Evolutionary conservation across 495 filamentous ascomycete species (phyloP).

Genomic region (Neurospora intermedia): DNA sequence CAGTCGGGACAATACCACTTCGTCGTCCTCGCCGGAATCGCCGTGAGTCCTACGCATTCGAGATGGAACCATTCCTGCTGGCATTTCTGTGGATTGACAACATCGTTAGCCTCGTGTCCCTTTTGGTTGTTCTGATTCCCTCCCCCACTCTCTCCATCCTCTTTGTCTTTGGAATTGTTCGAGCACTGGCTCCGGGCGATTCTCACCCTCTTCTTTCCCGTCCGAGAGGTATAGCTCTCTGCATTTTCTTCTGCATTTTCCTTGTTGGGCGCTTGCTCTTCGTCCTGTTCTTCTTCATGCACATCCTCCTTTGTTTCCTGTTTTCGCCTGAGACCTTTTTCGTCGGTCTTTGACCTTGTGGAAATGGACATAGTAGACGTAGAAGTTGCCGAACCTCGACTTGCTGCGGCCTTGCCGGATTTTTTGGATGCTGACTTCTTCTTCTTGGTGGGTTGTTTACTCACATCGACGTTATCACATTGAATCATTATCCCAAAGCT

Average conservation of each 20-base stretch:
- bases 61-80: constrained; percentile 90
- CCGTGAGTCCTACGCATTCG: constrained; percentile 68
- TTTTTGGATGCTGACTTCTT: neutral
- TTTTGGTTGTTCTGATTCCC: neutral
- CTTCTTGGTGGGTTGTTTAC: constrained; percentile 21
- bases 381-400: neutral
- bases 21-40: constrained; percentile 62
- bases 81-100: constrained; percentile 40
- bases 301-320: neutral
- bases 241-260: neutral
- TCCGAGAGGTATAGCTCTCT: neutral
- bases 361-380: neutral
- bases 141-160: neutral
- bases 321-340: neutral
- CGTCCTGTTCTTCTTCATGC: neutral
- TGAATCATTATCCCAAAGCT: constrained; percentile 93
- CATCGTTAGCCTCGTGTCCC: constrained; percentile 6
- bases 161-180: neutral
- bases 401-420: neutral
- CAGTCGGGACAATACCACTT: constrained; percentile 97
- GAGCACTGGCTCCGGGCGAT: neutral
- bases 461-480: constrained; percentile 84
- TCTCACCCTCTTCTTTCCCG: neutral
- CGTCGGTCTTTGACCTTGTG: neutral
- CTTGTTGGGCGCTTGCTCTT: neutral